Evolutionary conservation across 768 basidiomycete species (phyloP).

Genomic region (Amanita pallidorosea): DNA sequence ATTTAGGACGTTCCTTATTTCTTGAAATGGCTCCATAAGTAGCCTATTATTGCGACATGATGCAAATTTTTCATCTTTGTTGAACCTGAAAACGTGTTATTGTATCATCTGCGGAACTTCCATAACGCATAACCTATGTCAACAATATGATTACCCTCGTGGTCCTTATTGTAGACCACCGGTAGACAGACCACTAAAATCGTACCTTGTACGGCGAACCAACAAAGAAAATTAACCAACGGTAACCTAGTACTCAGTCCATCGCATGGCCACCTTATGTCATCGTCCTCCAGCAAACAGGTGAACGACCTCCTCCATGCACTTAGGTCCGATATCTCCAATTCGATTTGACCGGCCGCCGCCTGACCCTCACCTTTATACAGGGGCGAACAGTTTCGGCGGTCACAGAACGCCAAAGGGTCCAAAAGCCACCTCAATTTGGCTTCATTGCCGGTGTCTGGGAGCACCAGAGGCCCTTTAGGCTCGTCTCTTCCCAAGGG

Average conservation of each 20-base stretch:
- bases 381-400: conserved; percentile 69
- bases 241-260: neutral
- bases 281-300: conserved; percentile 2
- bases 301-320: conserved; percentile 43
- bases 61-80: neutral
- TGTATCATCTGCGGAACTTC: neutral
- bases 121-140: too few relatives aligned
- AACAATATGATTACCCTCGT: too few relatives aligned
- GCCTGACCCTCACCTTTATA: too few relatives aligned
- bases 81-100: neutral
- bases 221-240: too few relatives aligned
- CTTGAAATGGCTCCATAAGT: conserved; percentile 47
- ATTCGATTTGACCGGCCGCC: neutral
- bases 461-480: conserved; percentile 24
- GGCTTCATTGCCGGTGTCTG: conserved; percentile 1
- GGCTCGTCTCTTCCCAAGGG: conserved; percentile 35
- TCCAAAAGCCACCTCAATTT: conserved; percentile 21
- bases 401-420: conserved; percentile 41
- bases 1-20: conserved; percentile 64
- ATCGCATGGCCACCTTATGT: neutral
- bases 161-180: too few relatives aligned
- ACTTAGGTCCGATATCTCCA: conserved; percentile 28
- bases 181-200: too few relatives aligned
- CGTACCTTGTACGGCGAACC: neutral
- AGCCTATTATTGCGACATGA: neutral